Percentiles rank a stretch among this genome's conserved stretches.
phyloP scores from a whole-genome alignment of 2,329 filamentous ascomycete species.

The Metarhizium guizhouense region DNA sequence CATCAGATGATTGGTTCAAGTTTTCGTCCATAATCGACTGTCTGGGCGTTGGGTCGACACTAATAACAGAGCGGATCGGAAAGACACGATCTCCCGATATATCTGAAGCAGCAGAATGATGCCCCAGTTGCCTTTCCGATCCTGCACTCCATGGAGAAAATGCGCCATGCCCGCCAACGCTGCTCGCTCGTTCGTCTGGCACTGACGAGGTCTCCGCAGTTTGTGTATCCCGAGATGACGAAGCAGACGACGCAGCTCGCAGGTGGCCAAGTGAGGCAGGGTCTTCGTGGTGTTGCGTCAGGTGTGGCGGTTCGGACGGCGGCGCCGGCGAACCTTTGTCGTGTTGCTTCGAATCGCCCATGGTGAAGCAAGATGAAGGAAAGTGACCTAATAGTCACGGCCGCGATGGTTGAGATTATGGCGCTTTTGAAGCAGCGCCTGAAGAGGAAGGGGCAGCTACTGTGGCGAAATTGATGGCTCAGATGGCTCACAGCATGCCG shows the following conservation, averaged over 20 bases:
- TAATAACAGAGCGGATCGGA: constrained; percentile 73
- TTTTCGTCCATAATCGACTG: constrained; percentile 33
- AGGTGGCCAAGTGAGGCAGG: neutral
- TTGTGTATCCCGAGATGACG: neutral
- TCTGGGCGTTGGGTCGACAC: constrained; percentile 47
- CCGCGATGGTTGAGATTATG: neutral
- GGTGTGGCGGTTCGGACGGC: neutral
- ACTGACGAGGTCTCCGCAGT: neutral
- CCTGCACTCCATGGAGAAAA: constrained; percentile 32
- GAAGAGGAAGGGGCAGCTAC: neutral
- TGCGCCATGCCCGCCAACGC: constrained; percentile 10
- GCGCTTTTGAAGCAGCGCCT: neutral
- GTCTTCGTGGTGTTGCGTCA: neutral
- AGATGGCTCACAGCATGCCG: constrained; percentile 4
- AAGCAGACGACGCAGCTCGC: neutral
- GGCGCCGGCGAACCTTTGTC: neutral
- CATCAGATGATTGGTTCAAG: constrained; percentile 24
- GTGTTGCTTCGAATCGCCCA: constrained; percentile 2
- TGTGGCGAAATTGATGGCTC: constrained; percentile 1
- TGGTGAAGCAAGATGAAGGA: neutral
- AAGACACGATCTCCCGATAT: constrained; percentile 56
- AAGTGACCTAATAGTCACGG: constrained; percentile 5
- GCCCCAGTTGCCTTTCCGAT: constrained; percentile 30
- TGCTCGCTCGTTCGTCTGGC: constrained; percentile 1
- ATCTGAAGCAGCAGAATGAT: constrained; percentile 24